phyloP scores from a whole-genome alignment of 177 flowering plant genomes.

The Telopea speciosissima region DNA sequence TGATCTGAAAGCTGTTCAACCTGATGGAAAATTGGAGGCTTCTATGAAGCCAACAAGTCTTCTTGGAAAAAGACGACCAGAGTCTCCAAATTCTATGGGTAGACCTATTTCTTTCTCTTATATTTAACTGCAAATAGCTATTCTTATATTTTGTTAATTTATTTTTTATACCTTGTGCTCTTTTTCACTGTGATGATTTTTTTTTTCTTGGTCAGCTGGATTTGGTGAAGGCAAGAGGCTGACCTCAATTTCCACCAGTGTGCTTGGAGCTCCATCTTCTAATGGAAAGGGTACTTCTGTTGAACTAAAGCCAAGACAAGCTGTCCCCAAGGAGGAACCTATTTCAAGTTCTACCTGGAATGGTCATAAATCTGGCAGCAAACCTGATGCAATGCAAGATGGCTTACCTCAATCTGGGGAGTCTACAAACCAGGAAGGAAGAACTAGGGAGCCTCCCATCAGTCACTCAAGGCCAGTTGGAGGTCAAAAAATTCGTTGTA shows the following conservation, averaged over 20 bases:
- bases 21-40: slow-evolving; percentile 35
- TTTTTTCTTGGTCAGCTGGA: slow-evolving; percentile 5
- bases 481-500: slow-evolving; percentile 24
- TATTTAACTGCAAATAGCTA: not conserved
- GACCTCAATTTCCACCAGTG: slow-evolving; percentile 15
- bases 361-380: slow-evolving; percentile 25
- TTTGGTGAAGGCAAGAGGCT: slow-evolving; percentile 30
- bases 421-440: slow-evolving; percentile 30
- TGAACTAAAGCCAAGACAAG: slow-evolving; percentile 35
- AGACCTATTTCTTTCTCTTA: not conserved
- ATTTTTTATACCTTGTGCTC: slow-evolving; percentile 2
- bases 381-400: slow-evolving; percentile 29
- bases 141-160: slow-evolving; percentile 1
- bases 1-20: slow-evolving; percentile 35
- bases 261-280: slow-evolving; percentile 27
- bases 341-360: slow-evolving; percentile 14
- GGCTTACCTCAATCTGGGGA: slow-evolving; percentile 33
- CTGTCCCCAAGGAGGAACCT: slow-evolving; percentile 38
- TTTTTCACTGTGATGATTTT: slow-evolving; percentile 1
- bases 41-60: slow-evolving; percentile 26
- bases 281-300: slow-evolving; percentile 22
- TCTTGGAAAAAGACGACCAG: slow-evolving; percentile 31
- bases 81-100: slow-evolving; percentile 30
- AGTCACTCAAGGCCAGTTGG: slow-evolving; percentile 25
- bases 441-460: slow-evolving; percentile 27